Evolutionary conservation across 192 early-diverging fungal species (phyloP).

Genomic region (Entomortierella chlamydospora): DNA sequence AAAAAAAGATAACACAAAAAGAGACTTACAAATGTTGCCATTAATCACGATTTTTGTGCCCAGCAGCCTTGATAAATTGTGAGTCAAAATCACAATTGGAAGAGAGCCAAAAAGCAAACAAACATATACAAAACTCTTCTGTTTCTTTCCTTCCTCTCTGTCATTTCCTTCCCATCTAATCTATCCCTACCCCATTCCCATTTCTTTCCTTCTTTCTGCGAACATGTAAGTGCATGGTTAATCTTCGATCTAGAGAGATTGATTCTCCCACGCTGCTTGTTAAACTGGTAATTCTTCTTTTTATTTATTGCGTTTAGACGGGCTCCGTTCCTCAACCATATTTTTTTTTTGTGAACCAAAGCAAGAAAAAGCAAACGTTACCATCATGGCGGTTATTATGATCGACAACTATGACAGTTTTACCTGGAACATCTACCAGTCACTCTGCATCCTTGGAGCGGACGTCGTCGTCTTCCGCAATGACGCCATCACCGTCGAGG

Average conservation of each 20-base stretch:
- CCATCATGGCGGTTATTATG: conserved; percentile 75
- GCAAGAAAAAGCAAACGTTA: not conserved
- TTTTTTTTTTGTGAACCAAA: not conserved
- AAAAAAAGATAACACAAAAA: not conserved
- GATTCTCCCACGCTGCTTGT: too few species aligned
- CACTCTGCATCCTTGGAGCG: conserved; percentile 89
- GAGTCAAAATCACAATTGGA: too few species aligned
- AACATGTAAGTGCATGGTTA: too few species aligned
- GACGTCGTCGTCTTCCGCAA: conserved; percentile 94
- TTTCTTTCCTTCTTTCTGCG: not conserved
- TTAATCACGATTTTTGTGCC: too few species aligned
- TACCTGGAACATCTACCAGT: conserved; percentile 99
- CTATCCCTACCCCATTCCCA: too few species aligned
- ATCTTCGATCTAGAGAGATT: not conserved
- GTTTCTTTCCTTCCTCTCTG: not conserved
- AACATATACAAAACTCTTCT: not conserved
- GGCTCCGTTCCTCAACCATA: not conserved
- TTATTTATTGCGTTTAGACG: too few species aligned
- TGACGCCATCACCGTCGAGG: conserved; percentile 90
- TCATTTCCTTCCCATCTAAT: not conserved
- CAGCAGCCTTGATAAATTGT: too few species aligned
- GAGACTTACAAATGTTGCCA: too few species aligned
- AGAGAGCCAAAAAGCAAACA: not conserved
- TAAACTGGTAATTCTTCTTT: too few species aligned
- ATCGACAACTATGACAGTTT: conserved; percentile 99